A percentile compares a stretch with the other conserved stretches of the same genome.
Conservation (phyloP, 1,284 basidiomycete species). For the Hemileia vastatrix region DNA sequence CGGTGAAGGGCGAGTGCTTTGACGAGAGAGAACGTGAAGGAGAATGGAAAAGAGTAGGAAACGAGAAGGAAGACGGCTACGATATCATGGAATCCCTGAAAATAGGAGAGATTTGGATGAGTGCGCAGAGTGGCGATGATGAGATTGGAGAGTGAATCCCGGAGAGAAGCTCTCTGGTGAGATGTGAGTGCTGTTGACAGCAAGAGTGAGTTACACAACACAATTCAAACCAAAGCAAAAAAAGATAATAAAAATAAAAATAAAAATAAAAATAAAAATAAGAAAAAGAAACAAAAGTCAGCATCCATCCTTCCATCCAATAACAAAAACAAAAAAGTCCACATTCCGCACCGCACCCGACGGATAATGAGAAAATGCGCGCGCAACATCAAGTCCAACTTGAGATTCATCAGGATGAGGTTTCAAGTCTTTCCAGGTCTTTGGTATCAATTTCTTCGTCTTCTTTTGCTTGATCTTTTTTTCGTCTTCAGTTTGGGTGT, state of each 20-base stretch:
- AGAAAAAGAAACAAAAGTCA: not conserved
- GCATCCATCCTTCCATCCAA: too few relatives aligned
- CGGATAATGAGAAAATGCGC: conserved; percentile 35
- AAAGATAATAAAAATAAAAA: not conserved
- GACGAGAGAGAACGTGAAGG: not conserved
- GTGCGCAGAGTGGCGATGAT: conserved; percentile 32
- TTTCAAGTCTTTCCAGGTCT: not conserved
- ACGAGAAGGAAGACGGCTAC: conserved; percentile 35
- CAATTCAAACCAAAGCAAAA: not conserved
- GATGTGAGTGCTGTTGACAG: conserved; percentile 22
- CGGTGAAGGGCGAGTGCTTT: conserved; percentile 24
- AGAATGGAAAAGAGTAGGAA: conserved; percentile 6
- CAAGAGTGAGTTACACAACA: not conserved
- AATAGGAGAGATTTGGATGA: conserved; percentile 35
- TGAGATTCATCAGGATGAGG: conserved; percentile 30
- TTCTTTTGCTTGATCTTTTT: too few relatives aligned
- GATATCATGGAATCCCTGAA: conserved; percentile 38
- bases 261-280: not conserved
- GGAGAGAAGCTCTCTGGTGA: conserved; percentile 25
- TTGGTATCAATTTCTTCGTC: too few relatives aligned
- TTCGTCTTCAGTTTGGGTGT: too few relatives aligned
- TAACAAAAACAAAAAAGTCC: too few relatives aligned
- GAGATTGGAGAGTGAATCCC: conserved; percentile 26
- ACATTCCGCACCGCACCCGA: too few relatives aligned
- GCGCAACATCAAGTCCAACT: conserved; percentile 36